phyloP scores from a whole-genome alignment of 768 basidiomycete genomes.

The Clitopilus passeckerianus region DNA sequence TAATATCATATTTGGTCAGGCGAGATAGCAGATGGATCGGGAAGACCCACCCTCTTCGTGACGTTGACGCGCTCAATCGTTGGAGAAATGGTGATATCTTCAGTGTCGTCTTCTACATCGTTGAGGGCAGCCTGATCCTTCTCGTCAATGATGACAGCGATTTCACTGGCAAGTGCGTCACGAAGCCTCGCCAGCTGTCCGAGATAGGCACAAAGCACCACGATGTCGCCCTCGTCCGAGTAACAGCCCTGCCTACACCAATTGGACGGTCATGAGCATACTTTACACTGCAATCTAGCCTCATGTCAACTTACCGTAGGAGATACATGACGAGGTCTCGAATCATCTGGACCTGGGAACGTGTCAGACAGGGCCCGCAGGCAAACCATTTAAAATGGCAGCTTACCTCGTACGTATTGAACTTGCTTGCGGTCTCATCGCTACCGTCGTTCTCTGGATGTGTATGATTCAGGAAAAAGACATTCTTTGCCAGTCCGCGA shows the following conservation, averaged over 20 bases:
- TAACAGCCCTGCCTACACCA: slow-evolving; percentile 34
- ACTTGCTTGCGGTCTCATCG: slow-evolving; percentile 64
- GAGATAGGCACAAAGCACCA: slow-evolving; percentile 42
- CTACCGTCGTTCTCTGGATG: slow-evolving; percentile 54
- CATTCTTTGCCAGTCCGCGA: slow-evolving; percentile 55
- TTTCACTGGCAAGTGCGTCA: slow-evolving; percentile 32
- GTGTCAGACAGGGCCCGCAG: neutral
- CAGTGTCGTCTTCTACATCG: slow-evolving; percentile 40
- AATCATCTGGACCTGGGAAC: slow-evolving; percentile 35
- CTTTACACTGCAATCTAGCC: neutral
- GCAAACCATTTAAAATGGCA: neutral
- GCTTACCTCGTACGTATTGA: slow-evolving; percentile 62
- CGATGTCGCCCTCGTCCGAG: slow-evolving; percentile 41
- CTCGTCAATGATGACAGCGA: slow-evolving; percentile 67
- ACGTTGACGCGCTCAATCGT: slow-evolving; percentile 45
- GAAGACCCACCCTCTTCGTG: slow-evolving; percentile 40
- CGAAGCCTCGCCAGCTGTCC: slow-evolving; percentile 38
- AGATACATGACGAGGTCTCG: slow-evolving; percentile 38
- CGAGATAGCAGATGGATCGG: neutral
- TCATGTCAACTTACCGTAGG: slow-evolving; percentile 22
- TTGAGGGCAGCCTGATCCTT: slow-evolving; percentile 59
- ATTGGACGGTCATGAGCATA: neutral
- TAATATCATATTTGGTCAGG: slow-evolving; percentile 14
- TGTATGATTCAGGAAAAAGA: slow-evolving; percentile 64
- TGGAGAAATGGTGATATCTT: slow-evolving; percentile 13